Percentiles rank a stretch among this genome's conserved stretches.
phyloP scores from a whole-genome alignment of 2,329 filamentous ascomycete genomes.

The Seiridium cupressi region DNA sequence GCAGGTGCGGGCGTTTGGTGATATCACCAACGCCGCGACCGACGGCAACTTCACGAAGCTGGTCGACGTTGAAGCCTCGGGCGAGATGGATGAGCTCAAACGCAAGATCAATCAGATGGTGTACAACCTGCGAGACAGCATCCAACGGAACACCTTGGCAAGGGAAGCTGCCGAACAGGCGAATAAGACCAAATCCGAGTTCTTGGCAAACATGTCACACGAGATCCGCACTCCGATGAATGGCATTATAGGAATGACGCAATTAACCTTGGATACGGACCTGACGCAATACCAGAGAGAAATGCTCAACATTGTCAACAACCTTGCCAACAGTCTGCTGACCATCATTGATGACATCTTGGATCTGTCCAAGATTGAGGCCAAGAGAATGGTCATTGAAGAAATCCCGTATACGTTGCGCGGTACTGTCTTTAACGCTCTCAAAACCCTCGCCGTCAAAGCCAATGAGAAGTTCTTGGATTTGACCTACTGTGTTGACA shows the following conservation, averaged over 20 bases:
- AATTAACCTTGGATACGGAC: slow-evolving; percentile 91
- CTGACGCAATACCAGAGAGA: slow-evolving; percentile 93
- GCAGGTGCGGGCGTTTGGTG: slow-evolving; percentile 95
- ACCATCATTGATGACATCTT: slow-evolving; percentile 92
- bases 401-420: slow-evolving; percentile 94
- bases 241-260: slow-evolving; percentile 97
- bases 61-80: slow-evolving; percentile 94
- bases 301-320: slow-evolving; percentile 98
- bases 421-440: slow-evolving; percentile 92
- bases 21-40: slow-evolving; percentile 96
- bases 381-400: slow-evolving; percentile 96
- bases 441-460: slow-evolving; percentile 96
- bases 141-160: slow-evolving; percentile 93
- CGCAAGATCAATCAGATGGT: slow-evolving; percentile 99
- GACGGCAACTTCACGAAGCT: slow-evolving; percentile 97
- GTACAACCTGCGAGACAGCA: slow-evolving; percentile 89
- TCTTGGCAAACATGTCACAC: slow-evolving; percentile 98
- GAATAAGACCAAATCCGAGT: slow-evolving; percentile 98
- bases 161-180: slow-evolving; percentile 94
- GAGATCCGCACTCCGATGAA: slow-evolving; percentile 98
- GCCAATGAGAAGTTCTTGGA: slow-evolving; percentile 95
- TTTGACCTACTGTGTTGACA: slow-evolving; percentile 90
- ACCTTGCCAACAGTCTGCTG: slow-evolving; percentile 89
- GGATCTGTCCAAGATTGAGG: slow-evolving; percentile 81
- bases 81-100: slow-evolving; percentile 99